Conservation (phyloP, 2,329 filamentous ascomycete species). For the Neofusicoccum laricinum region DNA sequence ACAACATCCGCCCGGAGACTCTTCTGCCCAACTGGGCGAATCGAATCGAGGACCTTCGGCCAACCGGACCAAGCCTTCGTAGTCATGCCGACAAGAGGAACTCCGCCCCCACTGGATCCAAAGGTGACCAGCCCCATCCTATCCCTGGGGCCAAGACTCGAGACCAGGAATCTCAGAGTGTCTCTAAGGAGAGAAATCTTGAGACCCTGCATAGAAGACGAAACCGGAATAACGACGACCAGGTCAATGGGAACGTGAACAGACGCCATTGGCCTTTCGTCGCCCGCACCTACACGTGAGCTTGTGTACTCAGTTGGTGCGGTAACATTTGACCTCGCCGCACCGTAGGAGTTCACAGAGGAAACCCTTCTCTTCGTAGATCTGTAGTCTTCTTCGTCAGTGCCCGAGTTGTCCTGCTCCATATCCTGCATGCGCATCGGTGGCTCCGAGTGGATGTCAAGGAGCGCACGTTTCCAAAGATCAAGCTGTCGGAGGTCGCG, state of each 20-base stretch:
- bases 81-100: constrained; percentile 97
- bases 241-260: constrained; percentile 91
- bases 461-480: constrained; percentile 81
- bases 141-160: constrained; percentile 84
- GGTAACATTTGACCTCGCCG: constrained; percentile 67
- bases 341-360: constrained; percentile 81
- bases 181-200: constrained; percentile 95
- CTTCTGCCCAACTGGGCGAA: constrained; percentile 93
- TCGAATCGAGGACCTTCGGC: constrained; percentile 79
- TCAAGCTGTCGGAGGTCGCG: constrained; percentile 80
- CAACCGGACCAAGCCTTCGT: constrained; percentile 92
- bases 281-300: constrained; percentile 45
- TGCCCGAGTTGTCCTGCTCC: constrained; percentile 76
- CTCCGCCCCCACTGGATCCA: constrained; percentile 87
- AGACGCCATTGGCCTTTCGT: constrained; percentile 50
- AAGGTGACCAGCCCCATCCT: constrained; percentile 98
- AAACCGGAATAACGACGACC: constrained; percentile 94
- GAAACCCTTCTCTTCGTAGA: constrained; percentile 66
- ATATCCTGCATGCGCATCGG: constrained; percentile 65
- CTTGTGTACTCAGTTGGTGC: constrained; percentile 60
- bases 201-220: constrained; percentile 98
- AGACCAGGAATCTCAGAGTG: constrained; percentile 86
- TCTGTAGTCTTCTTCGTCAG: constrained; percentile 84
- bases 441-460: constrained; percentile 70
- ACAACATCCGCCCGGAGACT: constrained; percentile 95